A percentile compares a stretch with the other conserved stretches of the same genome.
Conservation (phyloP, 208 protist genomes). For the Leishmania martiniquensis region DNA sequence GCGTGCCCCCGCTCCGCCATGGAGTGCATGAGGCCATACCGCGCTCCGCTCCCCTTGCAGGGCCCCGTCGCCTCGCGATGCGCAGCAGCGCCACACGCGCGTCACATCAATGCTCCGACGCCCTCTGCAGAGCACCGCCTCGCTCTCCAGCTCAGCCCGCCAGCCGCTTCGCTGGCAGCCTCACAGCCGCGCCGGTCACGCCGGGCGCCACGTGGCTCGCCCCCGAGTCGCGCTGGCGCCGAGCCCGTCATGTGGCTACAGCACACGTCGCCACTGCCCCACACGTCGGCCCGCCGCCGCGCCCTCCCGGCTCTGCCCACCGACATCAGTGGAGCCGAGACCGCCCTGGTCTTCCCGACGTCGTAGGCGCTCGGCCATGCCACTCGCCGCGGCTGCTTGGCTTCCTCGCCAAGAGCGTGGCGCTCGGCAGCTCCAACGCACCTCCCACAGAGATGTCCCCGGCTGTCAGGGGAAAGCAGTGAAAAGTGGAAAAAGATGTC, state of each 20-base stretch:
- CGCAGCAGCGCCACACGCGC: background rate
- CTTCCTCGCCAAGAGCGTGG: background rate
- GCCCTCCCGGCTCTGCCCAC: background rate
- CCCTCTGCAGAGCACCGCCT: background rate
- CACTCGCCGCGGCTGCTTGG: background rate
- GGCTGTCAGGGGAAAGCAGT: background rate
- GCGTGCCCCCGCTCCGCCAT: background rate
- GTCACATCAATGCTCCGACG: background rate
- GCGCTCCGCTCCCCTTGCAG: background rate
- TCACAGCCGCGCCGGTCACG: background rate
- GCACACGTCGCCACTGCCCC: background rate
- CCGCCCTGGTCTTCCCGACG: background rate
- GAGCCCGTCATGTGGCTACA: background rate
- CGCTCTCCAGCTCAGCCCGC: background rate
- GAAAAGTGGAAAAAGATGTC: no score
- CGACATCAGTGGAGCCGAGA: background rate
- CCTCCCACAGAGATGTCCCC: background rate
- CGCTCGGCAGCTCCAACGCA: no score
- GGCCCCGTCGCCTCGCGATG: no score
- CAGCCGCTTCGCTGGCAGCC: background rate
- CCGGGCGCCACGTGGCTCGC: no score
- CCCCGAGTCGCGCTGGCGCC: background rate
- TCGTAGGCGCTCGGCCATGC: background rate
- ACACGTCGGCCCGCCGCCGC: background rate
- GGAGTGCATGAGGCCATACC: no score